Evolutionary conservation across 2,329 filamentous ascomycete genomes (phyloP).

Genomic region (Aspergillaceae sp.): DNA sequence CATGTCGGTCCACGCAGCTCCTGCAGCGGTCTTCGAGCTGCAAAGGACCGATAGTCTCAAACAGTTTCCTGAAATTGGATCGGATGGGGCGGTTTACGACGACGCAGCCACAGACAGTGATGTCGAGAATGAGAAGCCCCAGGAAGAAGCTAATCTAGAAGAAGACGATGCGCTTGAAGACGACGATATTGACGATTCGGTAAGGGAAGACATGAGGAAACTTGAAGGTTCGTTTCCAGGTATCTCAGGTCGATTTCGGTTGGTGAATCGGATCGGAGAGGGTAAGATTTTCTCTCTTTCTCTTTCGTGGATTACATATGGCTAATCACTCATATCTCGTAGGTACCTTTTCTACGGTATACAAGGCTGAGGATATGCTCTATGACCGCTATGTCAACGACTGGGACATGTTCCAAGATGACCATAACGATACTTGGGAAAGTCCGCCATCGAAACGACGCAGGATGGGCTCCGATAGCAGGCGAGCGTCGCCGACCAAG

Average conservation of each 20-base stretch:
- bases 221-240: slow-evolving; percentile 74
- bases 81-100: slow-evolving; percentile 10
- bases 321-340: not conserved
- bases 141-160: slow-evolving; percentile 13
- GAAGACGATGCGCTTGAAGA: slow-evolving; percentile 13
- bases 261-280: slow-evolving; percentile 96
- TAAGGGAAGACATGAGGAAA: slow-evolving; percentile 78
- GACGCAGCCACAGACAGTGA: slow-evolving; percentile 10
- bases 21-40: slow-evolving; percentile 18
- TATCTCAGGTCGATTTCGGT: slow-evolving; percentile 72
- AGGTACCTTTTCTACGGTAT: slow-evolving; percentile 98
- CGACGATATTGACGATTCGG: slow-evolving; percentile 37
- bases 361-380: slow-evolving; percentile 89
- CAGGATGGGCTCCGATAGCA: slow-evolving; percentile 34
- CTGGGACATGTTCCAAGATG: slow-evolving; percentile 66
- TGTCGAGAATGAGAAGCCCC: slow-evolving; percentile 2
- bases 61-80: slow-evolving; percentile 2
- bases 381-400: slow-evolving; percentile 77
- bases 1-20: slow-evolving; percentile 21
- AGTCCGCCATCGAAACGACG: slow-evolving; percentile 57
- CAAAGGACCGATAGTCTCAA: slow-evolving; percentile 13
- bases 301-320: not conserved
- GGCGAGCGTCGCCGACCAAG: slow-evolving; percentile 22
- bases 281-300: slow-evolving; percentile 43
- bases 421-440: slow-evolving; percentile 56